Evolutionary conservation across 1,284 basidiomycete genomes (phyloP), one percentile per base, ranked within the genome.

Genomic region (Anthracocystis walkeri): DNA sequence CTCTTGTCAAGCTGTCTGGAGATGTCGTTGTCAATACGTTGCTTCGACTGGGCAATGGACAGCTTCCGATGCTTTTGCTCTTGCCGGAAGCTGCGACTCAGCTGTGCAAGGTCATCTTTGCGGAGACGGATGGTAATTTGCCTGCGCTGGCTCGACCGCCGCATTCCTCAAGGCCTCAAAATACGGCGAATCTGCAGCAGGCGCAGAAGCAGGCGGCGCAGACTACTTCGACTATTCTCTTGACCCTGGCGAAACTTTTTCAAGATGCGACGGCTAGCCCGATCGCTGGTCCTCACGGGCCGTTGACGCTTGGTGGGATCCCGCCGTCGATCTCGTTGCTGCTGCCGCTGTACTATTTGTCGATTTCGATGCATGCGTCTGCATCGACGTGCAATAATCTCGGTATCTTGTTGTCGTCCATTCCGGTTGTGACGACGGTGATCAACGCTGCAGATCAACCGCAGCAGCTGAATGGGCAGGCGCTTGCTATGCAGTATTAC

Each of bases 301-400:
- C 72, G 6, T 53, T 81, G 7, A 78, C 71, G 20, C 66, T 84
- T 20, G 75, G 68, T 35, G 84, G 86, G 5, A 85, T 89, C 45
- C 87, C 87, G 20, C 85, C 88, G 11, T 87, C 87, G 20, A 86
- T 87, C 25, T 88, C 88, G 7, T 77, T 90, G 21, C 82, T 88
- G 40, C 85, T 90, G 21, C 79, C 90, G 41, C 85, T 90, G 45
- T 90, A 90, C 77, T 90, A 90, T 75, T 83, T 90, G 49, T 88
- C 90, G 0, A 85, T 90, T 5, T 87, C 89, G 3, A 84, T 90
- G 50, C 86, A 87, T 70, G 88, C 89, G 2, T 87, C 88, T 4
- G 87, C 90, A 3, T 89, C 89, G 51, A 89, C 88, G 4, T 88
- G 88, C 84, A 90, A 91, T 79, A 90, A 90, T 65, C 86, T 90